Conservation (phyloP, 2,329 filamentous ascomycete genomes). For the Aspergillus costaricaensis region DNA sequence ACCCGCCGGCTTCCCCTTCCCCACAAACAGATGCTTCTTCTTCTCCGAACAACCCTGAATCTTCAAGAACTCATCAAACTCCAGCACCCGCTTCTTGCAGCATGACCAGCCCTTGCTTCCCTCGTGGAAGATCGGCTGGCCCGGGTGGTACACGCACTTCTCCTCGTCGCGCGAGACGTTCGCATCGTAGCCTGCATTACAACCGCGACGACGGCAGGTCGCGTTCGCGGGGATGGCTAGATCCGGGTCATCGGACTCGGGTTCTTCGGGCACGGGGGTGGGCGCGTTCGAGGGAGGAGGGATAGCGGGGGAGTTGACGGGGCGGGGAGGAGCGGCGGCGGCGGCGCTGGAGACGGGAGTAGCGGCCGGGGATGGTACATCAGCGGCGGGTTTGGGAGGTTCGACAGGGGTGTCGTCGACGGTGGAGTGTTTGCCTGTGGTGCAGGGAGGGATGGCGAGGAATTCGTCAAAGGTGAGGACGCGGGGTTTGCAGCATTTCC, state of each 20-base stretch:
- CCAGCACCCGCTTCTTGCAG: constrained; percentile 90
- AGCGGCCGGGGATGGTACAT: constrained; percentile 25
- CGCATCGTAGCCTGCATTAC: constrained; percentile 65
- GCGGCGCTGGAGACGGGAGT: constrained; percentile 18
- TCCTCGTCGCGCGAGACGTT: constrained; percentile 66
- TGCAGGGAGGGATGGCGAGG: constrained; percentile 88
- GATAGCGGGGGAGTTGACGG: constrained; percentile 32
- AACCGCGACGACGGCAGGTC: constrained; percentile 76
- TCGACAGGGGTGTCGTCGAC: constrained; percentile 69
- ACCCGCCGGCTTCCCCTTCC: constrained; percentile 63
- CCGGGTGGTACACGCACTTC: constrained; percentile 84
- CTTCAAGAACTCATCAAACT: constrained; percentile 98
- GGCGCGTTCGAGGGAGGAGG: constrained; percentile 34
- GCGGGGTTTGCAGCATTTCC: constrained; percentile 98
- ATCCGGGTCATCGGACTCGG: constrained; percentile 81
- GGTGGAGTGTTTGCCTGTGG: constrained; percentile 86
- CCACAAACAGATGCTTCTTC: constrained; percentile 79
- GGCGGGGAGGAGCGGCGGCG: constrained; percentile 15
- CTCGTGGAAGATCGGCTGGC: constrained; percentile 91
- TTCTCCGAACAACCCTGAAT: constrained; percentile 89
- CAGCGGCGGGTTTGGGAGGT: constrained; percentile 40
- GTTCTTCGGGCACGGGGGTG: constrained; percentile 58
- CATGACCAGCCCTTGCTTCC: constrained; percentile 97
- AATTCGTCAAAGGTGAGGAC: constrained; percentile 99
- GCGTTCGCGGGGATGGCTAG: constrained; percentile 72